A percentile compares a stretch with the other conserved stretches of the same genome.
These are phyloP conservation scores for Ceratocystis cacaofunesta DNA, from an alignment of 2,329 filamentous ascomycete species.

Conservation along the genomic window DNA sequence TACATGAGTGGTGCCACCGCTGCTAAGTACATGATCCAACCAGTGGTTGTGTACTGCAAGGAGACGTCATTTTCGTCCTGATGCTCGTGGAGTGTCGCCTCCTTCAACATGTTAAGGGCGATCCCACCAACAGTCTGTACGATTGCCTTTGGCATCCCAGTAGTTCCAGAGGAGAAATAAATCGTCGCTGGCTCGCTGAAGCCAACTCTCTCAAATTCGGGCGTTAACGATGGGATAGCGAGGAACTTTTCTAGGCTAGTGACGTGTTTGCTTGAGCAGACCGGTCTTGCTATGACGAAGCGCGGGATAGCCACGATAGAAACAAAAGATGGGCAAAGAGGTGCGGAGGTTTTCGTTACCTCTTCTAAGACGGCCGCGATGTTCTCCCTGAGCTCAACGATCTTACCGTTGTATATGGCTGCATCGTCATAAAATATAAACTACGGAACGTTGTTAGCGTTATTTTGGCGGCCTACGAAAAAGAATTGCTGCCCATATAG, in stretches of 20 bases:
- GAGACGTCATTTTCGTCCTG: slow-evolving; percentile 27
- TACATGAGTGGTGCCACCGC: slow-evolving; percentile 43
- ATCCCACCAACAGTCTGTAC: slow-evolving; percentile 59
- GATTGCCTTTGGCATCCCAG: slow-evolving; percentile 72
- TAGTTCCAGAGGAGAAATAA: slow-evolving; percentile 69
- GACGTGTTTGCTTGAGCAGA: slow-evolving; percentile 36
- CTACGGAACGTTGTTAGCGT: slow-evolving; percentile 10
- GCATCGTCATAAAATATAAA: slow-evolving; percentile 75
- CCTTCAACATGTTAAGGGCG: slow-evolving; percentile 42
- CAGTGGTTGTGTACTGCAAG: slow-evolving; percentile 50
- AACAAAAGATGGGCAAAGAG: slow-evolving; percentile 41
- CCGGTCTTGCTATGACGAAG: slow-evolving; percentile 45
- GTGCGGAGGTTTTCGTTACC: slow-evolving; percentile 49
- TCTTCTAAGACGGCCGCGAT: slow-evolving; percentile 52
- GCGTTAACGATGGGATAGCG: slow-evolving; percentile 7
- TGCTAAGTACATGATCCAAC: slow-evolving; percentile 79
- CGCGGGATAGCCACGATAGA: slow-evolving; percentile 51
- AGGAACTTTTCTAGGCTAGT: slow-evolving; percentile 35
- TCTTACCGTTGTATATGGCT: slow-evolving; percentile 66
- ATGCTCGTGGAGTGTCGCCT: slow-evolving; percentile 39
- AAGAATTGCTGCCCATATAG: slow-evolving; percentile 24
- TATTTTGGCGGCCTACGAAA: slow-evolving; percentile 19
- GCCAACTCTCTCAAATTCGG: slow-evolving; percentile 32
- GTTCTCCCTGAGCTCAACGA: slow-evolving; percentile 54
- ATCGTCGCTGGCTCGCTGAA: slow-evolving; percentile 67